Base-by-base conservation (phyloP, 495 filamentous ascomycete species). In the Astrothelium macrocarpum region DNA sequence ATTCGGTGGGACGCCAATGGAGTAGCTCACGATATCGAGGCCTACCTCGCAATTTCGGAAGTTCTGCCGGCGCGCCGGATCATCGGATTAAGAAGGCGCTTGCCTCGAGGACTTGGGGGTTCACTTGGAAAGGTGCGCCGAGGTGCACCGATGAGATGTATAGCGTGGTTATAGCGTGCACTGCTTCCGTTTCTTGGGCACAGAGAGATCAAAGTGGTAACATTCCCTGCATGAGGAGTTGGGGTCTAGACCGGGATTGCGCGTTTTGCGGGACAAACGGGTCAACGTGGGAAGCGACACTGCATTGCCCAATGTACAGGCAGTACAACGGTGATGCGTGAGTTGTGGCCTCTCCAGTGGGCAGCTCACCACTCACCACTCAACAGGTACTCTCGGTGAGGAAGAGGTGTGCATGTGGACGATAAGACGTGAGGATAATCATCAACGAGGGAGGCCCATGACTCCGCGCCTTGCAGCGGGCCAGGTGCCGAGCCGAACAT, bases 241-340 rank as follows among this genome's bases (percentile, higher is more conserved):
- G 49, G 20, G 25, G 49, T 56, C 49, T 56, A 29, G 49, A 56
- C 25, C 49, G 20, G 49, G 49, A 56, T 56, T 56, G 49, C 49
- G 49, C 25, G 16, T 29, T 49, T 29, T 26, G 7, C 20, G n/a
- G n/a, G 25, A 26, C 25, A 20, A 20, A 26, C 10, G 4, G 4
- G 49, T 29, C 5, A 39, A 14, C 34, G 34, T 5, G 34, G 5
- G 34, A 39, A 39, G 5, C 5, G 34, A 5, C 5, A 14, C 5
- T 39, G 34, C 5, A 5, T 5, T 14, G 34, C 14, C 14, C 14
- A 14, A 39, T 5, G 5, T 5, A 39, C 5, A 39, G 34, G 5
- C 34, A n/a, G n/a, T n/a, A n/a, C n/a, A n/a, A n/a, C n/a, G n/a
- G n/a, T n/a, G n/a, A n/a, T n/a, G n/a, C n/a, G n/a, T n/a, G n/a